Evolutionary conservation across 306 rosid species (phyloP).

Genomic region (Hippophae tibetana): DNA sequence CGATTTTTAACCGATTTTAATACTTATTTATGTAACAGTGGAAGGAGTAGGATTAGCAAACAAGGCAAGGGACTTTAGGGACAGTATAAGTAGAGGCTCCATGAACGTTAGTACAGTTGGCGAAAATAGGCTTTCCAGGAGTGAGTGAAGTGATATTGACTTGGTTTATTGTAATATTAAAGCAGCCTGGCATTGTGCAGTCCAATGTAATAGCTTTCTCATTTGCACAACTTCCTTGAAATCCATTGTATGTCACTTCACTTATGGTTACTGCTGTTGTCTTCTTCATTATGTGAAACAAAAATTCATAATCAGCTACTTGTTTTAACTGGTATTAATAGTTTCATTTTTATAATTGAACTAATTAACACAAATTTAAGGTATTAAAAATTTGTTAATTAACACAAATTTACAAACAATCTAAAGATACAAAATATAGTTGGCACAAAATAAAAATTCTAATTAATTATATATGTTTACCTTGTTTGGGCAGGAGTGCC

Average conservation of each 20-base stretch:
- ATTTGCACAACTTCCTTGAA: background rate
- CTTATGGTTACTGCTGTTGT: background rate
- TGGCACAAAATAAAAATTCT: background rate
- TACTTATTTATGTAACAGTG: too few species aligned
- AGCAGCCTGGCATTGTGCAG: background rate
- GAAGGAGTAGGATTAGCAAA: too few species aligned
- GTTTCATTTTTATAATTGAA: too few species aligned
- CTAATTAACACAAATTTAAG: too few species aligned
- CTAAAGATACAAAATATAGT: too few species aligned
- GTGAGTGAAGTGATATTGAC: background rate
- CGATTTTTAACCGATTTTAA: too few species aligned
- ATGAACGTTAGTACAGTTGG: background rate
- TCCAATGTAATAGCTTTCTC: background rate
- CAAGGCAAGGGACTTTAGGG: slow-evolving; percentile 5
- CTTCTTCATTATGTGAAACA: background rate
- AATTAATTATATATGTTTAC: background rate
- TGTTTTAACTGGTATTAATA: too few species aligned
- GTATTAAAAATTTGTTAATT: too few species aligned
- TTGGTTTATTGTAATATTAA: background rate
- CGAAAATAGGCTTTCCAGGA: background rate
- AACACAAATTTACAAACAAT: too few species aligned
- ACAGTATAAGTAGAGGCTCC: background rate
- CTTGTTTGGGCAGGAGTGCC: background rate
- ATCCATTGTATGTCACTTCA: background rate
- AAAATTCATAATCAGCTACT: background rate